Base-by-base conservation (phyloP, 331 rosid genomes). In the Pyrus hybrid region DNA sequence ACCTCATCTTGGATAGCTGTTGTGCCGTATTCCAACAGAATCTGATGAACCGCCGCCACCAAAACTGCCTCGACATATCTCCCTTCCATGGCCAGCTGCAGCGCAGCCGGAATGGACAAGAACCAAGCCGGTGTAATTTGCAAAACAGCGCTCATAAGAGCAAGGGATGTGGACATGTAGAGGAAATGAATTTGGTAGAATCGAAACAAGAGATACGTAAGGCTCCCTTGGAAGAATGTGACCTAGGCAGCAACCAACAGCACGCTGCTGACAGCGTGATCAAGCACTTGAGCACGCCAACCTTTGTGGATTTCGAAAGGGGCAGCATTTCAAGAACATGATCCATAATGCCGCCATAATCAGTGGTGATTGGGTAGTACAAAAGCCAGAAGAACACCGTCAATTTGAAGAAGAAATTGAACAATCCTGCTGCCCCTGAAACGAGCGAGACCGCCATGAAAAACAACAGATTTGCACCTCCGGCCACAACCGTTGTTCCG, bases 1-100 rank as follows among this genome's bases (percentile, higher is more conserved):
- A 84, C 81, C 74, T 84, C 85, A 67, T 78, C 83, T 76, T 84
- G 85, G 69, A 81, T 84, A 3, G 85, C 88, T 14, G 29, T 2
- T 13, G 85, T 75, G 16, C 83, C 85, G 43, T 62, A 81, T 11
- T 84, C 85, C 85, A 84, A 45, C n/a, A 81, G 22, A 56, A 81
- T 57, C 56, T 80, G 85, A 72, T 84, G 87, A 37, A 84, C 8
- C 12, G 21, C 23, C 3, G 83, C 78, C 45, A 84, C 21, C 54
- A 81, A 18, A 75, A 78, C 37, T 21, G 83, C 85, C 65, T 84
- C 71, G 5, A 75, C 22, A 10, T 84, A 75, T 75, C 85, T 80
- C 7, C 35, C 78, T 61, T 84, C 87, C 83, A 84, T 70, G 29
- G 67, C 78, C 1, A 84, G 67, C 18, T 84, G 87, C 18, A 74